A percentile compares a stretch with the other conserved stretches of the same genome.
phyloP scores from a whole-genome alignment of 345 rosid genomes.

The Angophora floribunda region DNA sequence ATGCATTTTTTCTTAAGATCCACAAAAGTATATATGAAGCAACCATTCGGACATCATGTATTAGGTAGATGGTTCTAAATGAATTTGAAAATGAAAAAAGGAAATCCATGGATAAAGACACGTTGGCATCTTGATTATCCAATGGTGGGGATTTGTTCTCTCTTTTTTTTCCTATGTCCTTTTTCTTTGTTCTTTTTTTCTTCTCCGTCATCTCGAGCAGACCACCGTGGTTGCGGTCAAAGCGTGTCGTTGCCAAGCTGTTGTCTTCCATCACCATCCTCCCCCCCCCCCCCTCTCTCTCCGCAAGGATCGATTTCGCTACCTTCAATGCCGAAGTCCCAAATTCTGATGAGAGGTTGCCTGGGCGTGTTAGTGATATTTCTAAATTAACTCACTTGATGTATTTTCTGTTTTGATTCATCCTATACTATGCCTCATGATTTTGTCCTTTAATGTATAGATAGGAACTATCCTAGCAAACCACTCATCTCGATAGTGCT shows the following conservation, averaged over 20 bases:
- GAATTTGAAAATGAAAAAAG: not conserved
- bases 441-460: too few relatives aligned
- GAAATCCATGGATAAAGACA: not conserved
- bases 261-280: not conserved
- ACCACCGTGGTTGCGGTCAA: not conserved
- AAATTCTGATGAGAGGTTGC: not conserved
- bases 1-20: not conserved
- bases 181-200: not conserved
- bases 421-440: fast-evolving
- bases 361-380: not conserved
- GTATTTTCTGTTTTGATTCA: too few relatives aligned
- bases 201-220: not conserved
- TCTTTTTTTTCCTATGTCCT: not conserved
- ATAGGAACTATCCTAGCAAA: not conserved
- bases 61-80: too few relatives aligned
- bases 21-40: not conserved
- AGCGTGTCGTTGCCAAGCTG: not conserved
- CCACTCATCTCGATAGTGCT: too few relatives aligned
- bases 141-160: not conserved
- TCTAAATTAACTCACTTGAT: not conserved
- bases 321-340: not conserved
- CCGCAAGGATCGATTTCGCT: not conserved
- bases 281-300: not conserved
- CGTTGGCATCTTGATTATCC: not conserved
- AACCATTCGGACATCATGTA: not conserved